Evolutionary conservation across 768 basidiomycete species (phyloP), one percentile per base, ranked within the genome.

Genomic region (Leucocoprinus sp.): DNA sequence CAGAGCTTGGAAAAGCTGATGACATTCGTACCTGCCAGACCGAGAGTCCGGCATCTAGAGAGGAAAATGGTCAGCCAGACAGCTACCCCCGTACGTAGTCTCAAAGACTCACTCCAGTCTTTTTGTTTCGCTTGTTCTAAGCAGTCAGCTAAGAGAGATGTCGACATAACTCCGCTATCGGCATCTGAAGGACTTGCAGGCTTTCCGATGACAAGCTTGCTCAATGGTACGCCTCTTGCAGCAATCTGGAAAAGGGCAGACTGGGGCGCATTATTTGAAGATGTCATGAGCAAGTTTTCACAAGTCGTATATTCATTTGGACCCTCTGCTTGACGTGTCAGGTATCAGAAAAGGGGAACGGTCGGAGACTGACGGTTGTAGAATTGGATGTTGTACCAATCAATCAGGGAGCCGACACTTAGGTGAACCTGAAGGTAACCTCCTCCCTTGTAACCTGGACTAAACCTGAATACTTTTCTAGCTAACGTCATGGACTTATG

Each of bases 161-260:
- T 68, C 26, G 62, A 65, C 53, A 89, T 79, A 62, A 74, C 86
- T 5, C 82, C 79, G 50, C 75, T 82, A 50, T 50, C 70, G 2
- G 81, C 79, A 43, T 78, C 76, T 6, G 62, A 54, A 0, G 68
- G 45, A 9, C 57, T 64, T 1, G 76, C 78, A 1, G 84, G 84
- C 61, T 89, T 89, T 3, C 84, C 84, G 54, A 89, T 83, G 50
- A 87, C 76, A 40, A 87, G 67, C 62, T 89, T 87, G 57, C 72
- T 59, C 36, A 77, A 55, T 2, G 69, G 57, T 7, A 87, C 73
- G 17, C 81, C 82, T 48, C 62, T 73, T 1, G 69, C 68, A 38
- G 74, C 72, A 50, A 81, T 78, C 56, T 80, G 71, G 60, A 80
- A 76, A 26, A 72, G 63, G 0, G 83, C 69, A 0, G 80, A 71